phyloP scores from a whole-genome alignment of 1,139 yeast species.

The Candida tunisiensis region DNA sequence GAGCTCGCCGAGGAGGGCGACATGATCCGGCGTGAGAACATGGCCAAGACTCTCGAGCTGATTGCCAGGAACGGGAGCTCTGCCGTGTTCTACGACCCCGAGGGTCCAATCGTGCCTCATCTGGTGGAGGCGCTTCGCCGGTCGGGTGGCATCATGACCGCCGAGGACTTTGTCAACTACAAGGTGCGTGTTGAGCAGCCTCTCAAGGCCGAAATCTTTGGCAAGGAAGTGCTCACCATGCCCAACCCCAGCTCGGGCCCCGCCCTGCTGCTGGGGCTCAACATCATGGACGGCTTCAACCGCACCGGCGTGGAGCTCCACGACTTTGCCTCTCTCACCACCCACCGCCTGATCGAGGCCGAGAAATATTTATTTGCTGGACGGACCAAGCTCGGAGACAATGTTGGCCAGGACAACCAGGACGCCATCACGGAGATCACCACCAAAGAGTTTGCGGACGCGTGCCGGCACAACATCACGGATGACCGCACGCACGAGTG shows the following conservation, averaged over 20 bases:
- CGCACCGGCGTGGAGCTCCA: conserved; percentile 19
- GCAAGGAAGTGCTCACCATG: conserved; percentile 44
- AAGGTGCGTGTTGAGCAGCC: conserved; percentile 39
- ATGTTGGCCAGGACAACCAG: conserved; percentile 19
- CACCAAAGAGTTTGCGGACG: conserved; percentile 36
- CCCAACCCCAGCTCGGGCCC: conserved; percentile 75
- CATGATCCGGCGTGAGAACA: conserved; percentile 34
- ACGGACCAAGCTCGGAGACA: conserved; percentile 69
- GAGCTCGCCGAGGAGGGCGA: conserved; percentile 21
- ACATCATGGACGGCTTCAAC: conserved; percentile 25
- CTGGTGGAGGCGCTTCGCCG: conserved; percentile 29
- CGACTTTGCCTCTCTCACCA: conserved; percentile 29
- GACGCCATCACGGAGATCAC: conserved; percentile 21
- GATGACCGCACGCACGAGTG: conserved; percentile 45
- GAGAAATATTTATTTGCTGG: conserved; percentile 93
- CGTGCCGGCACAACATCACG: conserved; percentile 30
- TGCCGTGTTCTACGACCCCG: conserved; percentile 68
- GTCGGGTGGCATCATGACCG: conserved; percentile 45
- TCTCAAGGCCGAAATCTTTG: conserved; percentile 28
- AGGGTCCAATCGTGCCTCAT: conserved; percentile 50
- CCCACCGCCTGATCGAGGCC: conserved; percentile 61
- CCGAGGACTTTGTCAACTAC: conserved; percentile 50
- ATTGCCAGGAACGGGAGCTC: conserved; percentile 64
- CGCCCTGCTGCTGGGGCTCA: conserved; percentile 61
- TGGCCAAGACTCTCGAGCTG: conserved; percentile 48